A percentile compares a stretch with the other conserved stretches of the same genome.
Evolutionary conservation across 1,284 basidiomycete species (phyloP).

Genomic region (Moesziomyces sp.): DNA sequence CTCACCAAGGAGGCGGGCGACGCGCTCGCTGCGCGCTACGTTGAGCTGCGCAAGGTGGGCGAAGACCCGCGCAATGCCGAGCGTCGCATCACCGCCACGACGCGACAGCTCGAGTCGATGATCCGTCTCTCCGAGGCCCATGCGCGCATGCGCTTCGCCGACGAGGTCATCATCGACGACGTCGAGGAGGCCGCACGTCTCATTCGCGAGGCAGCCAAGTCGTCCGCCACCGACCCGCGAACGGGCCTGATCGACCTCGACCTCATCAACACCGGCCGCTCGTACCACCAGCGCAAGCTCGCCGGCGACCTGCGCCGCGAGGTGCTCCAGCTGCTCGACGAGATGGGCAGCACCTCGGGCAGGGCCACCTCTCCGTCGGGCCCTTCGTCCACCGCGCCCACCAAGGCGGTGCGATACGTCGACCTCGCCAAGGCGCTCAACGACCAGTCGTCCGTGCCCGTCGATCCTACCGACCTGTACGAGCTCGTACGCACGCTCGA

Average conservation of each 20-base stretch:
- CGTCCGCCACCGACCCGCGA: conserved; percentile 79
- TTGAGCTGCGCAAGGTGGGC: conserved; percentile 86
- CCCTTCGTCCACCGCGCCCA: conserved; percentile 33
- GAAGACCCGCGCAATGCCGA: conserved; percentile 83
- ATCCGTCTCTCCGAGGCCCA: conserved; percentile 97
- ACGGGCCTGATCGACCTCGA: conserved; percentile 98
- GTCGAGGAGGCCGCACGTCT: conserved; percentile 90
- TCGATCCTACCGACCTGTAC: conserved; percentile 60
- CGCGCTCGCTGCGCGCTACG: conserved; percentile 88
- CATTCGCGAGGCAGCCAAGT: conserved; percentile 94
- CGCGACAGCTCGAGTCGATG: conserved; percentile 95
- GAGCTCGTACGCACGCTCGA: conserved; percentile 60
- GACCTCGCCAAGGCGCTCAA: conserved; percentile 59
- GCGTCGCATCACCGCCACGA: conserved; percentile 96
- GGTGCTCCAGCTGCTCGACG: conserved; percentile 58
- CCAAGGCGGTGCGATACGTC: conserved; percentile 56
- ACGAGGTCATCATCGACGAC: conserved; percentile 84
- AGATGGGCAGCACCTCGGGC: conserved; percentile 47
- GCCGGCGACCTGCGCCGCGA: conserved; percentile 63
- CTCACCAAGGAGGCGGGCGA: conserved; percentile 86
- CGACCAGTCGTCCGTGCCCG: conserved; percentile 60
- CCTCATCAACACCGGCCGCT: conserved; percentile 91
- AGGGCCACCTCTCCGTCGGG: conserved; percentile 35
- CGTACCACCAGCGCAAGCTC: conserved; percentile 77
- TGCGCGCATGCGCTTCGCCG: conserved; percentile 91